Evolutionary conservation across 129 eudicot genomes (phyloP), one percentile per base, ranked within the genome.

Genomic region (Erigeron canadensis): DNA sequence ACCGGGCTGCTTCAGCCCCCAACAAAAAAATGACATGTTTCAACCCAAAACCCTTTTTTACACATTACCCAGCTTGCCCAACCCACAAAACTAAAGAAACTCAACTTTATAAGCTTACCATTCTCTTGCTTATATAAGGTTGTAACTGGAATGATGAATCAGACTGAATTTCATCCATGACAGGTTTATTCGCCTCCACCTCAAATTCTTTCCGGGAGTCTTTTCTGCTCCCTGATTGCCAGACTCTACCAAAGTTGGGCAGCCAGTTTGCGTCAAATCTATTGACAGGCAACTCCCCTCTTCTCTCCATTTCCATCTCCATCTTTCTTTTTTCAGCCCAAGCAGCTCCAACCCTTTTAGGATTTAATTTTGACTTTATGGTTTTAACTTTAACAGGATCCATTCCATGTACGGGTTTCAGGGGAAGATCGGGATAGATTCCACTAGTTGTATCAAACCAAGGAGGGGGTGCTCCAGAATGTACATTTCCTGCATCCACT

Each of bases 341-440:
- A 45, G 96, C 98, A 71, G 98, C 98, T 61, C 98, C 98, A 48
- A 94, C 96, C 69, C 98, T 85, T 75, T 89, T 94, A 0, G 95
- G 96, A 75, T 94, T 94, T 72, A 89, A 69, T 69, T 86, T 94
- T 8, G 91, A 84, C 70, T 86, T 94, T 34, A 68, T 71, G 7
- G 69, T 39, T 62, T 81, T 78, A 8, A 8, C 16, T 45, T 45
- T 45, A 37, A 60, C 42, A 3, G 10, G 18, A 13, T 50, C 10
- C 51, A 45, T 13, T 8, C 10, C 15, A 16, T 23, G 5, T 34
- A 12, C 66, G 23, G 76, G 42, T 67, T 81, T 77, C 5, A 8
- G 39, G 19, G 23, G 55, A 59, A 38, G 67, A 51, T 78, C 79
- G 22, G 42, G 65, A 34, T 43, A 76, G 62, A 58, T 62, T 71